A percentile compares a stretch with the other conserved stretches of the same genome.
Conservation (phyloP, 805 yeast genomes). For the Saccharomyces mikatae region DNA sequence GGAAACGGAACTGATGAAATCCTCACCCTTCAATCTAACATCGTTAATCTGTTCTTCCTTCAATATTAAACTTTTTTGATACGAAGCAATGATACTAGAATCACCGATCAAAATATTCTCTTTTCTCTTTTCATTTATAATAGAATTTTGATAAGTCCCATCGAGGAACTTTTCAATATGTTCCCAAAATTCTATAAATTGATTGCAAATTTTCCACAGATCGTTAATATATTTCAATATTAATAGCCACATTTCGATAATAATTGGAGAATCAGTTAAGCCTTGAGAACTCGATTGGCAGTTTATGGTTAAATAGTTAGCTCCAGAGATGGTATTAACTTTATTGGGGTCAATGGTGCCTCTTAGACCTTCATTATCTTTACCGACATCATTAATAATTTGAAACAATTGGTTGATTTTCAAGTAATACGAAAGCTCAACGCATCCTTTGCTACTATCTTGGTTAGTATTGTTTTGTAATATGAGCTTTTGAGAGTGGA, state of each 20-base stretch:
- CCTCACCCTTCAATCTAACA: constrained; percentile 34
- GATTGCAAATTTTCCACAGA: constrained; percentile 32
- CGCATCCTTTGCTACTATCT: constrained; percentile 20
- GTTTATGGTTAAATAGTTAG: not conserved
- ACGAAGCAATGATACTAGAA: constrained; percentile 25
- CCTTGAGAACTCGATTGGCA: constrained; percentile 16
- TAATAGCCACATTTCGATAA: constrained; percentile 54
- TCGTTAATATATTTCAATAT: constrained; percentile 36
- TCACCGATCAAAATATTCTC: constrained; percentile 27
- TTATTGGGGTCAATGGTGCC: constrained; percentile 3
- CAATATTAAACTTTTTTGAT: constrained; percentile 34
- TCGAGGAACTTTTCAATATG: constrained; percentile 47
- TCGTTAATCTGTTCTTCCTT: constrained; percentile 37
- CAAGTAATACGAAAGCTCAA: constrained; percentile 30
- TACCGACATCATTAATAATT: constrained; percentile 5
- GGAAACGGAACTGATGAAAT: constrained; percentile 32
- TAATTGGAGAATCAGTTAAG: constrained; percentile 44
- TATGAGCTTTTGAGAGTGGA: constrained; percentile 35
- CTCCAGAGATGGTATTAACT: not conserved
- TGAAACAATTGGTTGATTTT: constrained; percentile 22
- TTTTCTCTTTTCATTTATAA: constrained; percentile 36
- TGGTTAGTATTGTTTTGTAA: constrained; percentile 19
- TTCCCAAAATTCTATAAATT: constrained; percentile 45
- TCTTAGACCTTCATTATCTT: constrained; percentile 3
- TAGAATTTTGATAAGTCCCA: constrained; percentile 37